Conservation (phyloP, 192 early-diverging fungal genomes). For the Entophlyctis helioformis region DNA sequence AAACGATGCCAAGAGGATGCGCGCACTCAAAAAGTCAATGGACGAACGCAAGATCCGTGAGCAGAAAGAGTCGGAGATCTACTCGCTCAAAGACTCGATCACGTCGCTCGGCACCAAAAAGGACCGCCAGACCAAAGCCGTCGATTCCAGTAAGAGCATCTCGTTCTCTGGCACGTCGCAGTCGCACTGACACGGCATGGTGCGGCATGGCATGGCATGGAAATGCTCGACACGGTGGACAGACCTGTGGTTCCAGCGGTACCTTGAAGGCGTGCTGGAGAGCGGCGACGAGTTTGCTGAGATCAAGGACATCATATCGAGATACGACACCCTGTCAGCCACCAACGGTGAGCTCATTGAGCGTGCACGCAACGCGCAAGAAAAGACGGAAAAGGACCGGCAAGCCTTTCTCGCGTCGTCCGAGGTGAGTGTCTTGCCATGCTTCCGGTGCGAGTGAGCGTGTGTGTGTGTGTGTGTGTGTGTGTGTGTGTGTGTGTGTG, state of each 20-base stretch:
- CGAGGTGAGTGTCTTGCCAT: too few species aligned
- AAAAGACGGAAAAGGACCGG: conserved; percentile 39
- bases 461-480: too few species aligned
- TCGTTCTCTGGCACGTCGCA: too few species aligned
- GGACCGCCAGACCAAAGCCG: conserved; percentile 22
- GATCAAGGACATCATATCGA: conserved; percentile 46
- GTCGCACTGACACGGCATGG: too few species aligned
- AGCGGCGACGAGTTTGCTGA: conserved; percentile 45
- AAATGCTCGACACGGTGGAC: not conserved
- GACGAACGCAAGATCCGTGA: conserved; percentile 45
- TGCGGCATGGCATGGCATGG: not conserved
- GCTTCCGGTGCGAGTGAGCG: too few species aligned
- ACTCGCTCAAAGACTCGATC: conserved; percentile 18
- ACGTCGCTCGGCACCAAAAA: conserved; percentile 13
- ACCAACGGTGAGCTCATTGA: conserved; percentile 48
- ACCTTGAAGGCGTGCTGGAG: conserved; percentile 43
- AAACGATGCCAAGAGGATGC: conserved; percentile 53
- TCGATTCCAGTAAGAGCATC: conserved; percentile 32
- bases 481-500: too few species aligned
- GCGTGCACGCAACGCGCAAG: conserved; percentile 40
- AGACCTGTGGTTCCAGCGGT: conserved; percentile 44
- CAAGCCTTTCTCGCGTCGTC: conserved; percentile 28
- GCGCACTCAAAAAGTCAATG: conserved; percentile 45
- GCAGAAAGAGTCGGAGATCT: conserved; percentile 41
- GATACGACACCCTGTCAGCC: conserved; percentile 50